Base-by-base conservation (phyloP, 257 asterid species). In the Coffea eugenioides region DNA sequence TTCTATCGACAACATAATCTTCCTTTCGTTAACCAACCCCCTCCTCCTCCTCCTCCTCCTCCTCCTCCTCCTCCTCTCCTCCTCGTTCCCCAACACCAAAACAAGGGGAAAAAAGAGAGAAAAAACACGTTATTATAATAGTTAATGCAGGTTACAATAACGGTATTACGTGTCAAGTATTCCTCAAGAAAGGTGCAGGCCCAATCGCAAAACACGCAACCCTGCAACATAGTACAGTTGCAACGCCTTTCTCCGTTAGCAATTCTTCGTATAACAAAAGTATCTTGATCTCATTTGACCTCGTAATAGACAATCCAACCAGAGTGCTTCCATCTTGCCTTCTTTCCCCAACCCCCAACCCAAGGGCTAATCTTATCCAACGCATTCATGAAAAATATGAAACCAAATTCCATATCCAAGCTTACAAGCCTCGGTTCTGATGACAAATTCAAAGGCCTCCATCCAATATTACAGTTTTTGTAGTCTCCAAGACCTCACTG, bases 401-500 rank as follows among this genome's bases (percentile, higher is more conserved):
- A 78, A 70, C 57, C 12, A 51, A 79, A 77, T 56, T 64, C 21
- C 43, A 73, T 46, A 71, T 41, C n/a, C 65, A 73, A 57, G 39
- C 59, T 64, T 83, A 64, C 43, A 52, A 79, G 90, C 98, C 96
- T 91, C 97, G 62, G 97, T 92, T 86, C 98, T 97, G 3, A 64
- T 93, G 73, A 90, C 96, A 76, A 92, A 93, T 82, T 93, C 98
- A 80, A 93, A 93, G 64, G 91, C 98, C 76, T 97, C 96, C 98
- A 93, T 93, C 4, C 98, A 97, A 93, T 64, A 93, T 93, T 51
- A 93, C 90, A 14, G 98, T 93, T 84, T 92, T 79, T 23, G 97
- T 93, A 23, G 94, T 90, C 65, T 87, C 98, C 80, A 93, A 86
- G 71, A 92, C 97, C 34, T 88, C 94, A 39, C 69, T 90, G 87